Conservation (phyloP, 257 asterid species). For the Fraxinus americana region DNA sequence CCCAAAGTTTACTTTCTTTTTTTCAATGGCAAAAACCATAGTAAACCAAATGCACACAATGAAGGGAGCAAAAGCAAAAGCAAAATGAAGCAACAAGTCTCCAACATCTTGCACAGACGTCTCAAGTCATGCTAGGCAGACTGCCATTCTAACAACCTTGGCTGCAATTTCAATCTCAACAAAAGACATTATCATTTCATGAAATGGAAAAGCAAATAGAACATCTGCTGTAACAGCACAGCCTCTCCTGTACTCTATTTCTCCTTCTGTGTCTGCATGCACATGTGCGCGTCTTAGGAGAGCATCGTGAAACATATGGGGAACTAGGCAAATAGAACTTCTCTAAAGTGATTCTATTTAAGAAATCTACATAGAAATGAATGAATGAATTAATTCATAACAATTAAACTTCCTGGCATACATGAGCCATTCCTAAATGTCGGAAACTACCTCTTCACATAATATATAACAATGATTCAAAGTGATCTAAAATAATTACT, state of each 20-base stretch:
- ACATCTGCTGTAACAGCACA: neutral
- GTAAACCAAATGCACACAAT: neutral
- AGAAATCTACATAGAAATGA: conserved; percentile 34
- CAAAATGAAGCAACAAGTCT: neutral
- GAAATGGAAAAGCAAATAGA: neutral
- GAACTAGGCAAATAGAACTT: neutral
- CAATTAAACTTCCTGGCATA: conserved; percentile 32
- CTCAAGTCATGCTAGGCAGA: neutral
- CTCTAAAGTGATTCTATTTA: conserved; percentile 6
- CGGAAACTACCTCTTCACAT: conserved; percentile 30
- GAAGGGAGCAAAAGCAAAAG: neutral
- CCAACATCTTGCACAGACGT: neutral
- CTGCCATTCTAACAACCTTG: no score
- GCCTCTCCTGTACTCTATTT: neutral
- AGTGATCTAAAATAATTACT: conserved; percentile 25
- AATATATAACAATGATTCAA: conserved; percentile 37
- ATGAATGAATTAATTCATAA: conserved; percentile 27
- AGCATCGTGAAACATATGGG: neutral
- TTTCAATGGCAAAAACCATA: neutral
- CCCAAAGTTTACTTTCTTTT: neutral
- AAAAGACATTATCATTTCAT: neutral
- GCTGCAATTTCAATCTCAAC: neutral
- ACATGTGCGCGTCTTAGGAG: neutral
- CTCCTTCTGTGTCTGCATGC: neutral
- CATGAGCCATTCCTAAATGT: conserved; percentile 19